Evolutionary conservation across 1,139 yeast genomes (phyloP).

Genomic region (Debaryomycetaceae sp.): DNA sequence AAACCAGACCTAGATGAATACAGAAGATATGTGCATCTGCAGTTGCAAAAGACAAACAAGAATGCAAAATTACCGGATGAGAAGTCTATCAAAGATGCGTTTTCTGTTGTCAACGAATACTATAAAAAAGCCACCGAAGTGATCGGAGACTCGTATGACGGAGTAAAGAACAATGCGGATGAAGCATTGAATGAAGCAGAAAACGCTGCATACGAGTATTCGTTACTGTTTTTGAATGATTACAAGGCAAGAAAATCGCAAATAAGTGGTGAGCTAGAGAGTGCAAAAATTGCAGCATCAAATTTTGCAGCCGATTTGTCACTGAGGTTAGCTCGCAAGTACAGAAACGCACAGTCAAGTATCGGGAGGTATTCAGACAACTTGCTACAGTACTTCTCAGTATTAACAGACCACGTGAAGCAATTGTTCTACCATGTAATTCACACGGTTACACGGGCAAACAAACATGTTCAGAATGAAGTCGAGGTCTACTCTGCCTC

Average conservation of each 20-base stretch:
- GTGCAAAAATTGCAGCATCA: constrained; percentile 17
- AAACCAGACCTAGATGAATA: neutral
- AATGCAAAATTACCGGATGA: constrained; percentile 1
- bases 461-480: constrained; percentile 7
- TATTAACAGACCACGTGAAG: neutral
- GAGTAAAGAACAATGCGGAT: constrained; percentile 16
- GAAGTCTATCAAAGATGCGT: constrained; percentile 19
- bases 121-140: constrained; percentile 36
- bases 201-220: constrained; percentile 20
- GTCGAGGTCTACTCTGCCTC: constrained; percentile 6
- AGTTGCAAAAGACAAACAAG: neutral
- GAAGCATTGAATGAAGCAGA: constrained; percentile 21
- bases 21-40: neutral
- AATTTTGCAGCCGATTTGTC: constrained; percentile 10
- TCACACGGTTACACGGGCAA: neutral
- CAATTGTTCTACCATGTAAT: neutral
- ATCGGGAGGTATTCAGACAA: constrained; percentile 11
- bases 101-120: constrained; percentile 33
- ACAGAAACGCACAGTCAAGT: constrained; percentile 5
- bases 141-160: constrained; percentile 19
- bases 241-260: constrained; percentile 10
- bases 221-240: constrained; percentile 12
- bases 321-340: constrained; percentile 4
- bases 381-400: neutral
- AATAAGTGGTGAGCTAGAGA: constrained; percentile 12